Conservation (phyloP, 2,329 filamentous ascomycete genomes). For the Xylariaceae sp. region DNA sequence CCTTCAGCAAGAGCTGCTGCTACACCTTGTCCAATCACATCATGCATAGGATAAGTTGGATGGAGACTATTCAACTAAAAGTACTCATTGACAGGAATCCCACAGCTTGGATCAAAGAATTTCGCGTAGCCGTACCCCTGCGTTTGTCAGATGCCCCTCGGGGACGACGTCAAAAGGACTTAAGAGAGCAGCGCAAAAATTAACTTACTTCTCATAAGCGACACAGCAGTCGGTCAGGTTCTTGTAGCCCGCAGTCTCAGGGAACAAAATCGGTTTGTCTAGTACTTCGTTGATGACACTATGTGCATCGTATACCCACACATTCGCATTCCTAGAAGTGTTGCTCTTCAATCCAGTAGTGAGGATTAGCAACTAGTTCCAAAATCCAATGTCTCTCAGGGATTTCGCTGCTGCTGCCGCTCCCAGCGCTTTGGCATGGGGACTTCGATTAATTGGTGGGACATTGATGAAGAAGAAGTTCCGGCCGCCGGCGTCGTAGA, state of each 20-base stretch:
- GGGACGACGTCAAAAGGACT: background rate
- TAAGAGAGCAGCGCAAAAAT: background rate
- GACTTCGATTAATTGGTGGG: constrained; percentile 53
- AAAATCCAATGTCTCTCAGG: constrained; percentile 45
- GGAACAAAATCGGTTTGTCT: constrained; percentile 45
- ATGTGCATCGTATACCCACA: constrained; percentile 52
- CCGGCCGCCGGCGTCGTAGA: constrained; percentile 51
- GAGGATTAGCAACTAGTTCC: constrained; percentile 46
- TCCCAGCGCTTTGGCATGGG: constrained; percentile 41
- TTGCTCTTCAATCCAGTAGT: constrained; percentile 38
- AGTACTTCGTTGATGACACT: constrained; percentile 49
- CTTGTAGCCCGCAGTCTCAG: constrained; percentile 48
- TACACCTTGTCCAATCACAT: constrained; percentile 51
- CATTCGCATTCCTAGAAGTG: constrained; percentile 41
- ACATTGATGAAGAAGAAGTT: constrained; percentile 59
- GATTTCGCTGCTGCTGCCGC: constrained; percentile 31
- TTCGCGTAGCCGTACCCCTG: constrained; percentile 42
- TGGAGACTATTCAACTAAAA: constrained; percentile 62
- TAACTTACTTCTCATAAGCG: constrained; percentile 49
- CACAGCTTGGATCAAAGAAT: constrained; percentile 44
- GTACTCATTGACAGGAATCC: constrained; percentile 56
- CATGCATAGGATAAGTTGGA: constrained; percentile 60
- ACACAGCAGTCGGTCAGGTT: constrained; percentile 54
- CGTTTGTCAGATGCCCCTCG: constrained; percentile 12
- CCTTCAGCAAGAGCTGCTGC: constrained; percentile 36